Conservation (phyloP, 129 eudicot species). For the Escallonia rubra region DNA sequence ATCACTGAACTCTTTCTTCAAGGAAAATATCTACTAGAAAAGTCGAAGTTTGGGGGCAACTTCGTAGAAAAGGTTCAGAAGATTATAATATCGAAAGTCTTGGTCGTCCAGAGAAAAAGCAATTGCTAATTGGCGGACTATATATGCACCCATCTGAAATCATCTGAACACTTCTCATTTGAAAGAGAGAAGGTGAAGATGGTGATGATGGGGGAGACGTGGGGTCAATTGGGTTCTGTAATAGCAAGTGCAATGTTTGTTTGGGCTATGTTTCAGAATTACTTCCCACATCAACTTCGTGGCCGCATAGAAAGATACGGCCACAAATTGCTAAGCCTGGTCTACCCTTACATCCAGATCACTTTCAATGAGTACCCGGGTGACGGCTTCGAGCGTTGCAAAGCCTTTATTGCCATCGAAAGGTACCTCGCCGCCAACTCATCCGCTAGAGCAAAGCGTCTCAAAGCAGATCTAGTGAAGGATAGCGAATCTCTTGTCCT, state of each 20-base stretch:
- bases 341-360: conserved; percentile 4
- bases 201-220: background rate
- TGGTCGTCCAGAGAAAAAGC: no score
- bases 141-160: no score
- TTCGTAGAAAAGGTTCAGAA: no score
- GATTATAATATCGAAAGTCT: no score
- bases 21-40: no score
- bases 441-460: background rate
- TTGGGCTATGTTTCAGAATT: conserved; percentile 2
- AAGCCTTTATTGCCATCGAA: background rate
- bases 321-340: background rate
- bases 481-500: background rate
- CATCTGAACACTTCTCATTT: no score
- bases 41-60: no score
- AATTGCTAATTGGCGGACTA: no score
- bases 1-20: no score
- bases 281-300: background rate
- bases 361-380: conserved; percentile 4
- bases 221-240: background rate
- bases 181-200: background rate
- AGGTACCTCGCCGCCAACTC: conserved; percentile 10
- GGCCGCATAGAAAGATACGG: background rate
- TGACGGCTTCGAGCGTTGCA: background rate
- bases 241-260: conserved; percentile 1
- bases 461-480: background rate